Conservation (phyloP, 1,284 basidiomycete genomes). For the Ustilago nuda region DNA sequence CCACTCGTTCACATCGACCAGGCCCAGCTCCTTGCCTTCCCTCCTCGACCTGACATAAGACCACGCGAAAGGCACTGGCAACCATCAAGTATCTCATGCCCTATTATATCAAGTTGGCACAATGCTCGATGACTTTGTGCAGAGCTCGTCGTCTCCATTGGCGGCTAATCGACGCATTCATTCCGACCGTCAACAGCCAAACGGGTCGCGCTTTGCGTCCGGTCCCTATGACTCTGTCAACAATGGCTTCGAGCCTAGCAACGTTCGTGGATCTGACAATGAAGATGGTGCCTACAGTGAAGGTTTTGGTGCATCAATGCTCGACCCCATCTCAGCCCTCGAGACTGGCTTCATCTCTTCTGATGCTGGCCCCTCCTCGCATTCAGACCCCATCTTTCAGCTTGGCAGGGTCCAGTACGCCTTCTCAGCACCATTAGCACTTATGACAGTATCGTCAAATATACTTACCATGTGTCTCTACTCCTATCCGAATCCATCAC, state of each 20-base stretch:
- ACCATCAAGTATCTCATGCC: neutral
- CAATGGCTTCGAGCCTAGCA: constrained; percentile 35
- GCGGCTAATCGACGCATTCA: constrained; percentile 4
- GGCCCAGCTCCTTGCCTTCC: too few relatives aligned
- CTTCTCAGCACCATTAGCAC: constrained; percentile 62
- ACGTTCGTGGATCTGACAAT: neutral
- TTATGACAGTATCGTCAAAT: constrained; percentile 63
- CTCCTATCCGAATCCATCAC: constrained; percentile 36
- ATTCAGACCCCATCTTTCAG: constrained; percentile 61
- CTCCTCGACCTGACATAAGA: neutral
- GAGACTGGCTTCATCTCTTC: constrained; percentile 64
- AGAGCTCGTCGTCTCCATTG: constrained; percentile 46
- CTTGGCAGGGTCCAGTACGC: constrained; percentile 67
- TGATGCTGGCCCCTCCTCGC: constrained; percentile 37
- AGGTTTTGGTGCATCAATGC: constrained; percentile 22
- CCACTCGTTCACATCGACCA: neutral
- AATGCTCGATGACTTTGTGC: constrained; percentile 56
- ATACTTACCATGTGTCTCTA: constrained; percentile 66
- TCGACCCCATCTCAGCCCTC: constrained; percentile 51
- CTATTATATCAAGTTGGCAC: neutral
- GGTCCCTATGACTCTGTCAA: constrained; percentile 23
- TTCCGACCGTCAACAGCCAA: constrained; percentile 9
- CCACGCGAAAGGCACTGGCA: neutral
- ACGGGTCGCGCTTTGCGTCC: constrained; percentile 8
- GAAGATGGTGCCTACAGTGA: constrained; percentile 1